Evolutionary conservation across 1,284 basidiomycete species (phyloP).

Genomic region (Moesziomyces globuligerus): DNA sequence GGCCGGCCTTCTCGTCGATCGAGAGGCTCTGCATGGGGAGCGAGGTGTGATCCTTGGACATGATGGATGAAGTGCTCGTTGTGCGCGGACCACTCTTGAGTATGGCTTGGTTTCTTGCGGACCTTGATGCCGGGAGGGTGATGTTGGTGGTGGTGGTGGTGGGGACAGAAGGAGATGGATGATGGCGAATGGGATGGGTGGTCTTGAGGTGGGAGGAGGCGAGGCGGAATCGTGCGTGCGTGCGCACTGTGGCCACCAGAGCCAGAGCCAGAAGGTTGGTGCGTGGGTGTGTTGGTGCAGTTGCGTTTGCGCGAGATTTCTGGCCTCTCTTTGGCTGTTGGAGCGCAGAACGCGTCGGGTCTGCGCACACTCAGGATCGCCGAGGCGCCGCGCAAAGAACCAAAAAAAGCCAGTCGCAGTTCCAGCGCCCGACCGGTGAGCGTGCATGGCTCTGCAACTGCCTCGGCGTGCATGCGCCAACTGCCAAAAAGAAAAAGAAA

Average conservation of each 20-base stretch:
- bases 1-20: conserved; percentile 61
- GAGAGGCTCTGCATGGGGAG: conserved; percentile 60
- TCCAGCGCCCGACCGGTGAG: no score
- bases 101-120: no score
- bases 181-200: neutral
- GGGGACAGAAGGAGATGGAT: neutral
- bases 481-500: no score
- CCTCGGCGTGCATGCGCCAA: no score
- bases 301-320: no score
- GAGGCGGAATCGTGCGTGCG: conserved; percentile 2
- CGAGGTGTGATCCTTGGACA: conserved; percentile 61
- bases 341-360: no score
- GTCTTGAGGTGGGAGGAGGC: conserved; percentile 1
- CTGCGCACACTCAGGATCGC: no score
- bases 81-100: no score
- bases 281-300: conserved; percentile 2
- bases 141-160: conserved; percentile 10
- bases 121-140: neutral
- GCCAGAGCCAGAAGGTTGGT: neutral
- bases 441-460: no score
- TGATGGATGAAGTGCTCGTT: conserved; percentile 7
- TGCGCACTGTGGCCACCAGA: neutral
- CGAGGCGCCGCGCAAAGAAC: neutral
- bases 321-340: no score
- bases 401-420: no score